A percentile compares a stretch with the other conserved stretches of the same genome.
These are phyloP conservation scores for Tuber microsphaerosporum DNA, from an alignment of 495 filamentous ascomycete species.

Conservation along the genomic window DNA sequence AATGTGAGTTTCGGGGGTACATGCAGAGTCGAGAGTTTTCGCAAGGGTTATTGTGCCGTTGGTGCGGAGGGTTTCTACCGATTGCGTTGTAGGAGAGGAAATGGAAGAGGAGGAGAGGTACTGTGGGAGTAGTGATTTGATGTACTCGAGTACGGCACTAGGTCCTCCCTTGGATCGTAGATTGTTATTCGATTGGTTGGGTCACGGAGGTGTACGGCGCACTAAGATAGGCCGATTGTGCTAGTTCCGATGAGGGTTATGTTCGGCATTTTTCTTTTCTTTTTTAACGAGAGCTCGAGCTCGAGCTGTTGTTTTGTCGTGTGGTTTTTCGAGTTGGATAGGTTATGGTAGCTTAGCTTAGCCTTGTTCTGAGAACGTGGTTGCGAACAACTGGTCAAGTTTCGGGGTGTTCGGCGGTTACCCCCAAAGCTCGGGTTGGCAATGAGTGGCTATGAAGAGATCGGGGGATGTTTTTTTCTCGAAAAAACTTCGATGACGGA, in stretches of 20 bases:
- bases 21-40: slow-evolving; percentile 44
- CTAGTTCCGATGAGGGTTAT: slow-evolving; percentile 53
- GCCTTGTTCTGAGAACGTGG: neutral
- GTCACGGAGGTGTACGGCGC: slow-evolving; percentile 51
- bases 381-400: neutral
- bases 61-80: slow-evolving; percentile 34
- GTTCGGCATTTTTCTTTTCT: slow-evolving; percentile 15
- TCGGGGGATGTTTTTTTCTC: neutral
- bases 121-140: slow-evolving; percentile 43
- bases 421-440: neutral
- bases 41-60: slow-evolving; percentile 44
- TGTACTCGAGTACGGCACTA: slow-evolving; percentile 32
- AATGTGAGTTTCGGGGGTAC: slow-evolving; percentile 46
- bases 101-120: slow-evolving; percentile 25
- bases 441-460: neutral
- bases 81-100: neutral
- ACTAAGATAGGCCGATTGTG: slow-evolving; percentile 57
- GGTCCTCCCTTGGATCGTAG: slow-evolving; percentile 51
- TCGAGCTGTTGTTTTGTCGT: neutral
- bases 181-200: slow-evolving; percentile 46
- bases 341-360: neutral
- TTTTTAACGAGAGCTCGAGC: neutral
- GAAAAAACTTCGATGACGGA: neutral
- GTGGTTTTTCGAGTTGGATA: neutral
- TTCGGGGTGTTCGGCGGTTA: neutral